Base-by-base conservation (phyloP, 2,329 filamentous ascomycete species). In the Colletotrichum cereale region DNA sequence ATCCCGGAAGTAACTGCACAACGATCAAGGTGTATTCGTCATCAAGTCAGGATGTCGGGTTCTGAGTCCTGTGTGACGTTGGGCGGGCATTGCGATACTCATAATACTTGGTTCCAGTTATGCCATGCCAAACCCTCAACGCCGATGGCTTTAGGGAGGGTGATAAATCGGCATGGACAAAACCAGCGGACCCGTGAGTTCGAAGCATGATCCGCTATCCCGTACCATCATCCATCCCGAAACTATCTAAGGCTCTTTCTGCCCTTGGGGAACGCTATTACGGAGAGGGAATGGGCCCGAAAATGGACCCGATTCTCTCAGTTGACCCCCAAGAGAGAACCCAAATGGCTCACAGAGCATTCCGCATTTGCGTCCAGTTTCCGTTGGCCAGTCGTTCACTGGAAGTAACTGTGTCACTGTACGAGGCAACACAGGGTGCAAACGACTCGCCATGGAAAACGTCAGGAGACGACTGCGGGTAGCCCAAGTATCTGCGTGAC, bases 131-230 rank as follows among this genome's bases (percentile, higher is more conserved):
- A 18, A 24, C 44, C 42, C 40, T 47, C n/a, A 11, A 50, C 42
- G 24, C 36, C 8, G 31, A 48, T 11, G 44, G 40, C 57, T 44
- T 5, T n/a, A 21, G n/a, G 42, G 31, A 16, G 34, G 31, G 38
- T 24, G 26, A 34, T 55, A 56, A 52, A 24, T 62, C n/a, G 26
- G 21, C 26, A 21, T 16, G 24, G 42, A 36, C 29, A 44, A 44
- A 60, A 36, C 40, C 47, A 56, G 62, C 36, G 47, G 63, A 18
- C 16, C 56, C 21, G 40, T 40, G 38, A 36, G 24, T 26, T 50
- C 67, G 61, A 56, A 60, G 57, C 64, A 62, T 62, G 50, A 63
- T 52, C 57, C 68, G 55, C 42, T 44, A 60, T 66, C 55, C 31
- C 42, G 50, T 31, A 70, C 36, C 44, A 48, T 53, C 34, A 55